Evolutionary conservation across 345 rosid species (phyloP).

Genomic region (Eutrema japonicum): DNA sequence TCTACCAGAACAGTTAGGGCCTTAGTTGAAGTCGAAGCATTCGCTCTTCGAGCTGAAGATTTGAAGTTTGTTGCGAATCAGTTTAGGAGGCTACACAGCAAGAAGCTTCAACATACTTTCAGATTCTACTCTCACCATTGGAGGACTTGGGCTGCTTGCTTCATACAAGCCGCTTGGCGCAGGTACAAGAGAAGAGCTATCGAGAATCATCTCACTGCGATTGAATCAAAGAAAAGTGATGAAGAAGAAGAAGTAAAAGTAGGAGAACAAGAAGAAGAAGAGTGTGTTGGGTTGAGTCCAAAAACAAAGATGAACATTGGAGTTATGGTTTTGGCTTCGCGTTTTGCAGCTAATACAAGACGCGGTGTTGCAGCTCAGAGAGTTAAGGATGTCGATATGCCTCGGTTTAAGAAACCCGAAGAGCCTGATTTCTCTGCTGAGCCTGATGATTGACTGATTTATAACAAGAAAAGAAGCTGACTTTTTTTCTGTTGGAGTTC

Average conservation of each 20-base stretch:
- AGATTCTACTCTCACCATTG: slow-evolving; percentile 91
- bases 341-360: slow-evolving; percentile 76
- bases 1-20: slow-evolving; percentile 94
- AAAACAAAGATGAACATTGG: slow-evolving; percentile 49
- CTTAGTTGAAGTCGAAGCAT: slow-evolving; percentile 88
- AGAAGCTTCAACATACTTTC: slow-evolving; percentile 91
- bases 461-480: slow-evolving; percentile 12
- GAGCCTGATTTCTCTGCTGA: slow-evolving; percentile 81
- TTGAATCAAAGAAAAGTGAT: slow-evolving; percentile 51
- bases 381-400: slow-evolving; percentile 54
- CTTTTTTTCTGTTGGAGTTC: background rate
- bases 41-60: slow-evolving; percentile 88
- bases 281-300: slow-evolving; percentile 39
- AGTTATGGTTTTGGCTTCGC: slow-evolving; percentile 65
- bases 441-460: slow-evolving; percentile 48
- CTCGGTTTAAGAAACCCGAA: slow-evolving; percentile 70
- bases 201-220: slow-evolving; percentile 50
- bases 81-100: slow-evolving; percentile 89
- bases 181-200: slow-evolving; percentile 67
- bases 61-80: slow-evolving; percentile 92
- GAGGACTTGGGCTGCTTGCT: slow-evolving; percentile 97
- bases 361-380: slow-evolving; percentile 66
- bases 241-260: slow-evolving; percentile 35
- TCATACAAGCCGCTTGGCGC: slow-evolving; percentile 93
- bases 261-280: slow-evolving; percentile 27